phyloP scores from a whole-genome alignment of 345 rosid genomes.

The Zanthoxylum bungeanum region DNA sequence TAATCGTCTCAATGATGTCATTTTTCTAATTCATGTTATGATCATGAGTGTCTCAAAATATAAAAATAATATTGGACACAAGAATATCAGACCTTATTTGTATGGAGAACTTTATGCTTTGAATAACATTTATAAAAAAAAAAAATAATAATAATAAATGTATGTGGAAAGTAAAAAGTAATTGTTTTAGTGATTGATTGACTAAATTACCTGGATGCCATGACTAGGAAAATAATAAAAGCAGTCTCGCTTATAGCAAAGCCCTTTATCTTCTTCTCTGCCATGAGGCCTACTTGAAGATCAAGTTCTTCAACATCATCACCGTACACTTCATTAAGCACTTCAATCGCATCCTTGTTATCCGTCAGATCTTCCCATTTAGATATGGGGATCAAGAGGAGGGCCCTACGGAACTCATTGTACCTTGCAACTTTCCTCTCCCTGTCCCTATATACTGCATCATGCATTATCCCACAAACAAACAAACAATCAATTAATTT shows the following conservation, averaged over 20 bases:
- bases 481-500: neutral
- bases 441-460: constrained; percentile 55
- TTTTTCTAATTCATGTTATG: too few species aligned
- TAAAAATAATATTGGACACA: too few species aligned
- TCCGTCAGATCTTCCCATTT: constrained; percentile 68
- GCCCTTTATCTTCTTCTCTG: constrained; percentile 63
- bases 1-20: too few species aligned
- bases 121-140: too few species aligned
- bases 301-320: constrained; percentile 54
- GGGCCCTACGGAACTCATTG: constrained; percentile 42
- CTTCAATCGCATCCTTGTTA: constrained; percentile 36
- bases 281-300: constrained; percentile 53
- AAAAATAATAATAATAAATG: too few species aligned
- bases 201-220: constrained; percentile 51
- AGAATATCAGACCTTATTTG: too few species aligned
- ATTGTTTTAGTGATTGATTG: neutral
- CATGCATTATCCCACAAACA: neutral
- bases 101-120: too few species aligned
- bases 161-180: too few species aligned
- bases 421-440: constrained; percentile 61
- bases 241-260: constrained; percentile 73
- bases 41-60: too few species aligned
- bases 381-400: constrained; percentile 44
- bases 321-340: constrained; percentile 44
- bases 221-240: constrained; percentile 40